Base-by-base conservation (phyloP, 139 green algal genomes). In the Picochlorum sp. region DNA sequence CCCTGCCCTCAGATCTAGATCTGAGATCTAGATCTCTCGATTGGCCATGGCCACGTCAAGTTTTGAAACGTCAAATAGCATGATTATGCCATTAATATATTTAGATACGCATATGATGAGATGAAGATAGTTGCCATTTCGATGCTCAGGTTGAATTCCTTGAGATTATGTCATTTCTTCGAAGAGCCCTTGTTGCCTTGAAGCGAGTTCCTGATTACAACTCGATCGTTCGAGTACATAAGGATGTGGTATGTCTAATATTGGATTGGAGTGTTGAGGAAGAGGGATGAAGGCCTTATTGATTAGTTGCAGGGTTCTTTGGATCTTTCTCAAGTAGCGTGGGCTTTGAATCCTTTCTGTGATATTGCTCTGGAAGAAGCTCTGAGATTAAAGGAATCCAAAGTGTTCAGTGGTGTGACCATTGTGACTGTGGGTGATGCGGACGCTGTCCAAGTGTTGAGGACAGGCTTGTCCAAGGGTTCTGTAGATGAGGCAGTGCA, bases 311-410 rank as follows among this genome's bases (percentile, higher is more conserved):
- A 41, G 34, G 8, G 34, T 41, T 41, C 34, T 41, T 41, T 41
- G 16, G 90, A 96, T 32, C 76, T 84, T 18, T 45, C 80, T 4
- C 79, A 85, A 23, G 83, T 91, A 15, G 95, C 95, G 68, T 89
- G 96, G 81, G 85, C 73, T 64, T 94, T 96, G 82, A 98, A 97
- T 66, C 92, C 92, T 0, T 97, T 98, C 56, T 97, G 91, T 65
- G 91, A 97, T 64, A 97, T 98, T 58, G 90, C 90, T 13, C 65
- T 96, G 0, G 90, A 96, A 80, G 90, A 97, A 69, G 90, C 91
- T 4, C 49, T 97, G 41, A 75, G 89, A 9, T 63, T 97, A 18
- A 90, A 83, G 66, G 91, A 96, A 76, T 59, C 72, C 32, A 73
- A 75, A 13, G 11, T 83, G 13, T 83, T 86, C 0, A 73, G 69